Evolutionary conservation across 805 yeast genomes (phyloP), one percentile per base, ranked within the genome.

Genomic region (Cyberlindnera euphorbiiphila): DNA sequence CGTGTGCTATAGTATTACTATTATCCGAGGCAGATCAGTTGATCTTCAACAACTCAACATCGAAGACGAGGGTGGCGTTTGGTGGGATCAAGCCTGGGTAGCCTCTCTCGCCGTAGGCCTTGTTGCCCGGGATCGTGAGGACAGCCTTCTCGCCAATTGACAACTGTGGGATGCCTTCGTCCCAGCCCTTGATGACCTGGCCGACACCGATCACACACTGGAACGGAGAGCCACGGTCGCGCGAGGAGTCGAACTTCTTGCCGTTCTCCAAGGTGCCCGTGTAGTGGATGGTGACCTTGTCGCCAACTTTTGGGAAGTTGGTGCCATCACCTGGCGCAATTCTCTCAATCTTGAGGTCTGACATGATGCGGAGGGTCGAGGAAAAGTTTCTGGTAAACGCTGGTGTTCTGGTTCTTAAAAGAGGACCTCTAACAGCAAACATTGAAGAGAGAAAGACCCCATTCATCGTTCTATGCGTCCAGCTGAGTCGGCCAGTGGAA

Each of bases 21-120:
- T 21, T 11, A 21, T 17, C 14, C n/a, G 15, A 22, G 11, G 14
- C 28, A 19, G 12, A 25, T 55, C 58, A 67, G 59, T 66, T 67
- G 43, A 66, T 62, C 56, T 65, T 67, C 54, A 68, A 56, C 54
- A 85, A 74, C 65, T 85, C 91, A 46, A 85, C 93, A 52, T 85
- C 93, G 53, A 85, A 85, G 55, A 86, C 69, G 67, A 91, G 76
- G 52, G 96, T 89, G 49, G 97, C 94, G 65, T 86, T 87, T 53
- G 96, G 96, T 50, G 98, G 98, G 60, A 91, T 91, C 60, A 87
- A 71, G 53, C 96, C 96, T 53, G 97, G 97, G 80, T 84, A 87
- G 34, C 98, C 98, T 67, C 95, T 81, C 49, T 76, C 74, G 47
- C 97, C 97, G 68, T 91, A 91, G 52, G 94, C 98, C 69, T 85